These are phyloP conservation scores for Salisapilia sapeloensis DNA, from an alignment of 352 stramenopile genomes.

Conservation along the genomic window DNA sequence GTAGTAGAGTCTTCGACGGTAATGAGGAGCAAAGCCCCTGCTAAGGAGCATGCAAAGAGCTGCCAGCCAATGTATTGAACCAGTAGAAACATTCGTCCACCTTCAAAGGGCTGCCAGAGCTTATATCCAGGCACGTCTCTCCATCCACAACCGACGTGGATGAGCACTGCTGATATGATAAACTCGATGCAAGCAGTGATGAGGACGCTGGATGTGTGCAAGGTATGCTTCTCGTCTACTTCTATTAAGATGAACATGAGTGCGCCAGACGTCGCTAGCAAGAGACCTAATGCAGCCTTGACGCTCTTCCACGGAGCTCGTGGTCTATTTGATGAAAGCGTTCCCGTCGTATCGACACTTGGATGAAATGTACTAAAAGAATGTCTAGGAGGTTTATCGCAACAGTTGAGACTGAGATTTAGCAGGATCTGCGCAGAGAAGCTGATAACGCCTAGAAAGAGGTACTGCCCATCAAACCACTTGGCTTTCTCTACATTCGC, in stretches of 20 bases:
- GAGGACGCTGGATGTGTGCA: conserved; percentile 14
- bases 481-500: conserved; percentile 16
- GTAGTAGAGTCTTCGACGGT: conserved; percentile 10
- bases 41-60: conserved; percentile 23
- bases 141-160: conserved; percentile 30
- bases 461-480: conserved; percentile 31
- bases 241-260: conserved; percentile 23
- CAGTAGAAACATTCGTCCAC: conserved; percentile 27
- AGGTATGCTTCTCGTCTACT: conserved; percentile 17
- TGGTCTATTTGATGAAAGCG: neutral
- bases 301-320: conserved; percentile 7
- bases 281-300: conserved; percentile 30
- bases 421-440: conserved; percentile 38
- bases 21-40: conserved; percentile 15
- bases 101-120: conserved; percentile 39
- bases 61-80: conserved; percentile 45
- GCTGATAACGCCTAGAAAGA: conserved; percentile 24
- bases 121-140: conserved; percentile 24
- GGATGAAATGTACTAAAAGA: no score
- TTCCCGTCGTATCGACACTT: neutral
- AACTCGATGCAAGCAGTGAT: conserved; percentile 19
- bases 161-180: conserved; percentile 17
- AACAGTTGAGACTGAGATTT: conserved; percentile 31
- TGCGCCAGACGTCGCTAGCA: conserved; percentile 18
- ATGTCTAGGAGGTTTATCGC: no score